phyloP scores from a whole-genome alignment of 805 yeast genomes.

The Lachancea quebecensis region DNA sequence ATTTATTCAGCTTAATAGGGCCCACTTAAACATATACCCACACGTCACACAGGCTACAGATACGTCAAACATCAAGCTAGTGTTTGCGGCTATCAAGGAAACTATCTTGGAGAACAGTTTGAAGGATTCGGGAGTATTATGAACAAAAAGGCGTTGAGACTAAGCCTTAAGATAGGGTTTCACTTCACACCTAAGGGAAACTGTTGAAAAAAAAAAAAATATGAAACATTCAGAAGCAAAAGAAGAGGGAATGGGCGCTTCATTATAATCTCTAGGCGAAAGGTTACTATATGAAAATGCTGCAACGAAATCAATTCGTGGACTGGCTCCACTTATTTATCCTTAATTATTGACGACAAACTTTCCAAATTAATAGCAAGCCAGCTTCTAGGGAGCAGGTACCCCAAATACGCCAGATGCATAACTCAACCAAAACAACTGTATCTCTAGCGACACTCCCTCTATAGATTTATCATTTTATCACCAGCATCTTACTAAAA shows the following conservation, averaged over 20 bases:
- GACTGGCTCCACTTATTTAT: slow-evolving; percentile 9
- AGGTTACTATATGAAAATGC: neutral
- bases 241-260: neutral
- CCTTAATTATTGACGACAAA: neutral
- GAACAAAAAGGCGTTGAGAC: slow-evolving; percentile 7
- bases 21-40: slow-evolving; percentile 76
- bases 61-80: slow-evolving; percentile 79
- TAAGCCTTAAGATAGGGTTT: too few species aligned
- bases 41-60: slow-evolving; percentile 94
- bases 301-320: slow-evolving; percentile 3
- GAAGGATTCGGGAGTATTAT: slow-evolving; percentile 68
- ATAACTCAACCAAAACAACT: too few species aligned
- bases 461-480: neutral
- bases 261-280: too few species aligned
- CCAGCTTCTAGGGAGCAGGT: neutral
- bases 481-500: slow-evolving; percentile 11
- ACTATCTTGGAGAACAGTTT: slow-evolving; percentile 70
- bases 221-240: neutral
- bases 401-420: too few species aligned
- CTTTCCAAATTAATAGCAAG: neutral
- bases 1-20: slow-evolving; percentile 75
- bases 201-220: neutral
- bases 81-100: slow-evolving; percentile 77
- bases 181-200: neutral
- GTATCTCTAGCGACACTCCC: too few species aligned